Evolutionary conservation across 768 basidiomycete genomes (phyloP).

Genomic region (Glaciozyma martinii): DNA sequence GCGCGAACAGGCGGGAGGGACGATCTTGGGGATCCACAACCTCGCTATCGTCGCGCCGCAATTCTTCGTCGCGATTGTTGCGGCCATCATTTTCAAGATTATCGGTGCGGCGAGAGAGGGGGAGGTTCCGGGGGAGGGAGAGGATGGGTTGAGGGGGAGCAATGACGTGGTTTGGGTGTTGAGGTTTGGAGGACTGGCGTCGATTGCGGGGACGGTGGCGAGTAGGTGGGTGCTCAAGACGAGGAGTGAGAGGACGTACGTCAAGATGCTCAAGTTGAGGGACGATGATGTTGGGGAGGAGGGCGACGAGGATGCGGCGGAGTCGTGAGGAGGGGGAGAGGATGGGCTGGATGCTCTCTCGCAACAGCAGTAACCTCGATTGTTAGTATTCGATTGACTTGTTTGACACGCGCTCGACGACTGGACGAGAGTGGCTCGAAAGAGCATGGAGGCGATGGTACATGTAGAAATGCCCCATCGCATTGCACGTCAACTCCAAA

Average conservation of each 20-base stretch:
- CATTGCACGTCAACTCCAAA: too few species aligned
- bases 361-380: too few species aligned
- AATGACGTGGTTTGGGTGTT: constrained; percentile 44
- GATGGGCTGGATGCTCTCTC: too few species aligned
- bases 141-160: neutral
- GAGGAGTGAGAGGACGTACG: constrained; percentile 21
- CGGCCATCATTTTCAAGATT: constrained; percentile 42
- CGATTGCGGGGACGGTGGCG: constrained; percentile 33
- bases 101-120: constrained; percentile 1
- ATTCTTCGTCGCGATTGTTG: constrained; percentile 43
- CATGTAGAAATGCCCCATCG: too few species aligned
- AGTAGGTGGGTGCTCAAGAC: constrained; percentile 26
- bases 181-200: constrained; percentile 43
- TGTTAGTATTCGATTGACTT: too few species aligned
- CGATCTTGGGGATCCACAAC: constrained; percentile 42
- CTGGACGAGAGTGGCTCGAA: too few species aligned
- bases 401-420: too few species aligned
- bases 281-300: constrained; percentile 1
- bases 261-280: constrained; percentile 1
- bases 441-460: too few species aligned
- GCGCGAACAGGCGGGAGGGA: constrained; percentile 24
- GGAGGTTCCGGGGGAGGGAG: neutral
- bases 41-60: constrained; percentile 44
- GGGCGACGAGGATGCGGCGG: constrained; percentile 8
- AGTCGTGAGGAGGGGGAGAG: neutral